phyloP scores from a whole-genome alignment of 2,329 filamentous ascomycete species.

The Ceratocystis papillata region DNA sequence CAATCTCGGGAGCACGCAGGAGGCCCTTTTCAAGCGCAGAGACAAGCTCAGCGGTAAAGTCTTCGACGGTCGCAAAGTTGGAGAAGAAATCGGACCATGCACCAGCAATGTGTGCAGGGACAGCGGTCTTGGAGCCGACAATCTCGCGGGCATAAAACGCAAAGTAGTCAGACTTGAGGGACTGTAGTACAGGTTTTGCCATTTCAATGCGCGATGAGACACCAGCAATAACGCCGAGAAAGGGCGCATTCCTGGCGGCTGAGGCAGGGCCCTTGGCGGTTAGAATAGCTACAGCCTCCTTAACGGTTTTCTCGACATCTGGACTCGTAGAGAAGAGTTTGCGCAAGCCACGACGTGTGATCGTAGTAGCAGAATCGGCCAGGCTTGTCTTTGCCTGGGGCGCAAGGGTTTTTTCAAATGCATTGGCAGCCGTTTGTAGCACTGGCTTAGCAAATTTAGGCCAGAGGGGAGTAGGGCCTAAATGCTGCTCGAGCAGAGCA shows the following conservation, averaged over 20 bases:
- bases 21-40: slow-evolving; percentile 81
- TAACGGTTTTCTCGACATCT: slow-evolving; percentile 50
- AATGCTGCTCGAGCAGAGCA: slow-evolving; percentile 62
- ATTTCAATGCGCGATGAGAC: slow-evolving; percentile 64
- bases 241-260: slow-evolving; percentile 58
- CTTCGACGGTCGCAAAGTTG: slow-evolving; percentile 60
- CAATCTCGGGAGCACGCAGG: slow-evolving; percentile 78
- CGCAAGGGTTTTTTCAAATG: slow-evolving; percentile 66
- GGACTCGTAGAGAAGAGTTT: slow-evolving; percentile 53
- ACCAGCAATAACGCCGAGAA: slow-evolving; percentile 78
- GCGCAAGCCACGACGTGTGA: slow-evolving; percentile 70
- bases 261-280: slow-evolving; percentile 56
- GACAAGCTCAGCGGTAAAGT: slow-evolving; percentile 64
- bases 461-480: slow-evolving; percentile 53
- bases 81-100: slow-evolving; percentile 74
- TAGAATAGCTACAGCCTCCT: slow-evolving; percentile 53
- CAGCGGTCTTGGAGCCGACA: slow-evolving; percentile 60
- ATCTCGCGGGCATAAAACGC: slow-evolving; percentile 79
- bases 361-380: slow-evolving; percentile 60
- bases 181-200: slow-evolving; percentile 48
- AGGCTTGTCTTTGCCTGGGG: slow-evolving; percentile 53
- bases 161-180: slow-evolving; percentile 61
- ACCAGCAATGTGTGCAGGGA: slow-evolving; percentile 61
- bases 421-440: slow-evolving; percentile 57
- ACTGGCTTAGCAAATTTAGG: slow-evolving; percentile 54